Base-by-base conservation (phyloP, 2,329 filamentous ascomycete species). In the Fusarium sp. region DNA sequence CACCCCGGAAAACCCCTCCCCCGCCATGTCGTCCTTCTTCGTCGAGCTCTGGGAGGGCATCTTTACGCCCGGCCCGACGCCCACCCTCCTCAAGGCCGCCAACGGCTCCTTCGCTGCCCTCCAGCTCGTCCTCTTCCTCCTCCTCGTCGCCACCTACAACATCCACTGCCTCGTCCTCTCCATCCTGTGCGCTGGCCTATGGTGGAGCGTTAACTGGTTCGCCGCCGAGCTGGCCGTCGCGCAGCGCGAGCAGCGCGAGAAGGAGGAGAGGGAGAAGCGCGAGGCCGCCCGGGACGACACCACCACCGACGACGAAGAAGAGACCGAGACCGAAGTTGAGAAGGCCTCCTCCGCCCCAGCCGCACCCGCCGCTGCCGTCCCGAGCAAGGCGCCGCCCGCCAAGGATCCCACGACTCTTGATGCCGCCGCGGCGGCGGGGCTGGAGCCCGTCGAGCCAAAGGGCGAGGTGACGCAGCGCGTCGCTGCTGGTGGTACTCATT, bases 141-240 rank as follows among this genome's bases (percentile, higher is more conserved):
- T 99, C 71, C 89, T 98, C 62, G 70, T 95, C 76, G 92, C 91
- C 66, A 99, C 96, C 9, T 91, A 93, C 84, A 97, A 93, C 85
- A 89, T 97, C 74, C 97, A 98, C 87, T 98, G 98, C 80, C 82
- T 95, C 73, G 88, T 96, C 67, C 89, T 99, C 7, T 97, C 94
- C 14, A 79, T 92, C 68, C 87, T 99, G 11, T 94, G 91, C 73
- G 95, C 86, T 35, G 93, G 94, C 6, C 88, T 98, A 38, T 99
- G 97, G 97, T 95, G 90, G 86, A 91, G 93, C 66, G 95, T 98
- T 85, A 98, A 98, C 88, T 99, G 97, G 97, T 98, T 99, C 80
- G 95, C 94, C 65, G 85, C 85, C 54, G 96, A 91, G 85, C 81
- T 91, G 58, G 84, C 84, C 70, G 80, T 81, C 59, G 85, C 85